Evolutionary conservation across 768 basidiomycete species (phyloP), one percentile per base, ranked within the genome.

Genomic region (Neoboletus brunneissimus): DNA sequence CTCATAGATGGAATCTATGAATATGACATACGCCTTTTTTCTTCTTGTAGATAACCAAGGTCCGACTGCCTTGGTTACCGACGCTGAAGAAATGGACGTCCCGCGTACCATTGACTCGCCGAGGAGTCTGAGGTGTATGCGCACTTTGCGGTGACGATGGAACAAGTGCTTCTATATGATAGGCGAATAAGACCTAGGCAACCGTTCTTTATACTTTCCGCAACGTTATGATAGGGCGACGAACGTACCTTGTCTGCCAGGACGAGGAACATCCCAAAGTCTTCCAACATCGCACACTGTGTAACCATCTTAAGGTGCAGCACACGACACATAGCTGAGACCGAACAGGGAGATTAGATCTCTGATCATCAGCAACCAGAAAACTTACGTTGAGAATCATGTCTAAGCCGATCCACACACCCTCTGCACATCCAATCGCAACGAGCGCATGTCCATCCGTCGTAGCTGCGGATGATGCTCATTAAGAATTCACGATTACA

Each of bases 81-180:
- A 96, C 92, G 63, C 89, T 90, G 77, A 99, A 98, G 77, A 96
- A 98, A 59, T 92, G 88, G 11, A 98, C 93, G 60, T 98, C 94
- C 68, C 90, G 90, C 38, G 85, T 90, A 0, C 91, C 89, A 65
- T 89, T 93, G 38, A 98, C 78, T 61, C 94, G 90, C 69, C 98
- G 94, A 2, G 94, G 95, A 1, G 87, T 87, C 64, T 91, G 88
- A 0, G 83, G 82, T 5, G 82, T 81, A 63, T 87, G 83, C 29
- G 82, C 75, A 52, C 80, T 85, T 43, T 85, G 81, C 9, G 85
- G 85, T 0, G 88, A 85, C 3, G 94, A 90, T 0, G 96, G 96
- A 8, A 98, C 94, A 32, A 99, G 81, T 0, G 95, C 94, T 72
- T 99, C 96, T 48, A 98, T 94, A 61, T 94, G 92, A 65, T 95